Evolutionary conservation across 768 basidiomycete genomes (phyloP).

Genomic region (Boletus subcaerulescens): DNA sequence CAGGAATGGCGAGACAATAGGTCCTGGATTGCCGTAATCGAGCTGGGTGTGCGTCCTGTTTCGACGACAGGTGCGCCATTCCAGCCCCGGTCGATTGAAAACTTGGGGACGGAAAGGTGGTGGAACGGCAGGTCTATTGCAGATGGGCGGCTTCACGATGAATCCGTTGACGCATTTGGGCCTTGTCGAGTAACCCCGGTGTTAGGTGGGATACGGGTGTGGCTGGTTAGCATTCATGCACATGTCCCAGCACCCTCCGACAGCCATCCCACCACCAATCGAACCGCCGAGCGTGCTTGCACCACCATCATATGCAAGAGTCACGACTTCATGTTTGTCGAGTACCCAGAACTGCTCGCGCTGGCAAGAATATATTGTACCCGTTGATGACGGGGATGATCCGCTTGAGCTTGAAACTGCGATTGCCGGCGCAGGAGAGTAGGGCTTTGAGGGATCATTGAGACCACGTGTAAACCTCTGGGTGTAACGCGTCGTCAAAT

Average conservation of each 20-base stretch:
- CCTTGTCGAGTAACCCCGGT: neutral
- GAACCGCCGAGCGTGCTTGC: conserved; percentile 71
- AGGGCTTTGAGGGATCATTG: conserved; percentile 85
- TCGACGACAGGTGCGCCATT: conserved; percentile 73
- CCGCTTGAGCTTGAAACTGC: conserved; percentile 86
- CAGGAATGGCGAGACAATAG: conserved; percentile 90
- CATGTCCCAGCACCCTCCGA: conserved; percentile 84
- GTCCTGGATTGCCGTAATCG: conserved; percentile 53
- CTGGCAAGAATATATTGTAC: conserved; percentile 93
- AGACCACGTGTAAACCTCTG: conserved; percentile 92
- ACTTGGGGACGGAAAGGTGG: conserved; percentile 43
- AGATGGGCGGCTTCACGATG: conserved; percentile 40
- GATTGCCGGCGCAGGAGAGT: conserved; percentile 76
- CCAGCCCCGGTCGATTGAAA: conserved; percentile 68
- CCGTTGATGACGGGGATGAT: conserved; percentile 88
- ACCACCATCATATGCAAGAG: conserved; percentile 84
- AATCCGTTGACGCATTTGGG: conserved; percentile 16
- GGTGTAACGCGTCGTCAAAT: conserved; percentile 1
- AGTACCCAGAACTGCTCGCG: conserved; percentile 89
- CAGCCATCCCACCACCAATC: conserved; percentile 57
- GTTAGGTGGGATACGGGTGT: conserved; percentile 15
- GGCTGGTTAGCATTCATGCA: conserved; percentile 82
- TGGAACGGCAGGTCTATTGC: conserved; percentile 35
- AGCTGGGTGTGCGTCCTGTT: conserved; percentile 49
- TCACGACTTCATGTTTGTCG: conserved; percentile 95